Evolutionary conservation across 345 rosid genomes (phyloP).

Genomic region (Arabidopsis arenosa): DNA sequence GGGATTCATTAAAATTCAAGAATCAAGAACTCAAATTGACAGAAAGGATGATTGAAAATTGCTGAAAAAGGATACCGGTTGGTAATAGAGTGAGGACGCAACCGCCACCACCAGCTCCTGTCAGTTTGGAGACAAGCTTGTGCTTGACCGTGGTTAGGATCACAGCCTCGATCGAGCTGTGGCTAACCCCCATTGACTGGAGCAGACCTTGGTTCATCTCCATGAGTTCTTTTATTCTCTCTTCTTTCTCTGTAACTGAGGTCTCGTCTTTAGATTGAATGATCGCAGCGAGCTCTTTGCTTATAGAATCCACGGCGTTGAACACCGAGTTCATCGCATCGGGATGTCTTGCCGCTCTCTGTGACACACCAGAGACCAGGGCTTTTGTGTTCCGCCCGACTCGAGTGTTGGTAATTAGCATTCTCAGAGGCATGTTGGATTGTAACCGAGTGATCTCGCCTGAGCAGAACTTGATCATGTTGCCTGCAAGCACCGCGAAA

Average conservation of each 20-base stretch:
- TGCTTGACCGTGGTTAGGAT: conserved; percentile 73
- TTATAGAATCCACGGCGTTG: conserved; percentile 80
- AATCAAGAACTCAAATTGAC: background rate
- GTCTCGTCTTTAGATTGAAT: conserved; percentile 63
- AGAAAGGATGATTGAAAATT: background rate
- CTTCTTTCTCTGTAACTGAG: conserved; percentile 66
- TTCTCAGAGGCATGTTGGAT: conserved; percentile 66
- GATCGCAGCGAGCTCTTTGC: conserved; percentile 62
- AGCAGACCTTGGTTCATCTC: conserved; percentile 96
- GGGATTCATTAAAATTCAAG: conserved; percentile 4
- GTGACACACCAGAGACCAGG: conserved; percentile 86
- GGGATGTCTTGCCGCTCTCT: conserved; percentile 71
- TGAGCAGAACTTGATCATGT: conserved; percentile 83
- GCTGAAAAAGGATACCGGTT: conserved; percentile 65
- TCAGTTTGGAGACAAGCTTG: conserved; percentile 83
- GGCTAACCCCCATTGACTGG: conserved; percentile 92
- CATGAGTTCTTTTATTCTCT: conserved; percentile 75
- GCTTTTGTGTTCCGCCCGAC: conserved; percentile 93
- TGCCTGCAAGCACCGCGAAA: conserved; percentile 57
- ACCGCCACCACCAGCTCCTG: conserved; percentile 99
- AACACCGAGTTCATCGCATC: conserved; percentile 76
- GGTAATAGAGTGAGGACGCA: conserved; percentile 89
- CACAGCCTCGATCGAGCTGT: conserved; percentile 79
- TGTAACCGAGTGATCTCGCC: conserved; percentile 67
- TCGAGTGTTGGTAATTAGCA: conserved; percentile 92